Percentiles rank a stretch among this genome's conserved stretches.
Conservation (phyloP, 2,329 filamentous ascomycete species). For the Talaromyces sp. region DNA sequence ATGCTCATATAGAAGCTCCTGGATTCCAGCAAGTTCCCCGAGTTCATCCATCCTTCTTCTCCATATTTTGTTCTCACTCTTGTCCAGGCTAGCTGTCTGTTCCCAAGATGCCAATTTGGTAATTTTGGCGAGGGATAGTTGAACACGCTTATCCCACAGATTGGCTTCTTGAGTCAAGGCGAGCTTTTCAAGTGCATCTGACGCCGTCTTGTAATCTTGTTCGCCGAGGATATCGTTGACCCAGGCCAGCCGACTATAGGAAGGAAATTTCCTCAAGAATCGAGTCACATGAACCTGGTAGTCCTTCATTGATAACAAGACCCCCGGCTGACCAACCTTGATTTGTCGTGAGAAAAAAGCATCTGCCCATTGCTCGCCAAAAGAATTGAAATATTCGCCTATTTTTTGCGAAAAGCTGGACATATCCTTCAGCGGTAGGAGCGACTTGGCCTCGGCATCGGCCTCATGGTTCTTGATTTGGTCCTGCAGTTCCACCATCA, state of each 20-base stretch:
- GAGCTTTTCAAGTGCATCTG: slow-evolving; percentile 63
- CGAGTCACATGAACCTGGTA: slow-evolving; percentile 69
- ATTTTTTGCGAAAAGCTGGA: slow-evolving; percentile 34
- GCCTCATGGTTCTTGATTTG: slow-evolving; percentile 24
- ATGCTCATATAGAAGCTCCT: slow-evolving; percentile 69
- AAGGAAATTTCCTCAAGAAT: slow-evolving; percentile 68
- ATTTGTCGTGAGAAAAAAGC: slow-evolving; percentile 79
- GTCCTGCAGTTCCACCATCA: slow-evolving; percentile 39
- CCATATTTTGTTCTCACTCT: slow-evolving; percentile 37
- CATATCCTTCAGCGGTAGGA: slow-evolving; percentile 21
- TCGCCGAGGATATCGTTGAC: slow-evolving; percentile 85
- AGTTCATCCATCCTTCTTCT: slow-evolving; percentile 56
- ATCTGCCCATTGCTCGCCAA: slow-evolving; percentile 50
- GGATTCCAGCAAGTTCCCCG: slow-evolving; percentile 68
- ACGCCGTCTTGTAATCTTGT: slow-evolving; percentile 68
- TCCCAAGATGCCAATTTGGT: slow-evolving; percentile 62
- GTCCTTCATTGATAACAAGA: slow-evolving; percentile 64
- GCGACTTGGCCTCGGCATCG: slow-evolving; percentile 3
- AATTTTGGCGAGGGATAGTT: slow-evolving; percentile 84
- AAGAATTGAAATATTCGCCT: slow-evolving; percentile 45
- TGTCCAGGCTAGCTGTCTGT: slow-evolving; percentile 17
- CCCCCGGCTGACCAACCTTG: slow-evolving; percentile 58
- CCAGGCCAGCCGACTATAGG: slow-evolving; percentile 79
- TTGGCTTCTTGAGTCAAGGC: slow-evolving; percentile 69
- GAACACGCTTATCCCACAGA: slow-evolving; percentile 88